These are phyloP conservation scores for Rugonectria rugulosa DNA, from an alignment of 2,329 filamentous ascomycete genomes.

Conservation along the genomic window DNA sequence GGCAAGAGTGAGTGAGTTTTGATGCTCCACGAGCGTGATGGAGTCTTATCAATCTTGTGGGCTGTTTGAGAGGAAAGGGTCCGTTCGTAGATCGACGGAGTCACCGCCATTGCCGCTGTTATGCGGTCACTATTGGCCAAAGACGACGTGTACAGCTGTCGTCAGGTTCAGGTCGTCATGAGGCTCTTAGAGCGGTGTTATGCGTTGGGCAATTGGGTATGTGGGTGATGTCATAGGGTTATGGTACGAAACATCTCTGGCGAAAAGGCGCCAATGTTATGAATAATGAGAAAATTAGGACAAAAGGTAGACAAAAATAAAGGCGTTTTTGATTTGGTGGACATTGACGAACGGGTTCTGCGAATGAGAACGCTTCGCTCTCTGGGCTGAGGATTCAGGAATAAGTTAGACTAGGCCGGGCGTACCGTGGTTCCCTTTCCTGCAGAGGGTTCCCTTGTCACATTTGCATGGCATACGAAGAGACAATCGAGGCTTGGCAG, in stretches of 20 bases:
- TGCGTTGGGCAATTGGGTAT: not conserved
- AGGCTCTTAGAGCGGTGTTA: not conserved
- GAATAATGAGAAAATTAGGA: not conserved
- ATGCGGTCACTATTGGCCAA: not conserved
- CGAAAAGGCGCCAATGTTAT: not conserved
- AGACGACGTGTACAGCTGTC: not conserved
- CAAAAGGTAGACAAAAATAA: constrained; percentile 23
- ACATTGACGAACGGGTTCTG: not conserved
- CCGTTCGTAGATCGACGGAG: not conserved
- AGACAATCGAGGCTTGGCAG: too few relatives aligned
- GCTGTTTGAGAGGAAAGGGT: not conserved
- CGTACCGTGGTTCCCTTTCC: too few relatives aligned
- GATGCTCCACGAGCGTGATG: not conserved
- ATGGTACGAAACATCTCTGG: not conserved
- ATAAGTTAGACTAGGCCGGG: too few relatives aligned
- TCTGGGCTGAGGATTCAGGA: not conserved
- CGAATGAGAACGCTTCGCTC: not conserved
- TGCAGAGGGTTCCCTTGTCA: too few relatives aligned
- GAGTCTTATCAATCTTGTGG: not conserved
- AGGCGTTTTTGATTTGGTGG: constrained; percentile 9
- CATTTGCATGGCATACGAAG: too few relatives aligned
- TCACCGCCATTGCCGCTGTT: not conserved
- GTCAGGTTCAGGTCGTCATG: not conserved
- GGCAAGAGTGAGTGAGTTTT: constrained; percentile 50
- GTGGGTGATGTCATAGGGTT: not conserved